A percentile compares a stretch with the other conserved stretches of the same genome.
These are phyloP conservation scores for Papiliotrema flavescens DNA, from an alignment of 1,284 basidiomycete species.

Conservation along the genomic window DNA sequence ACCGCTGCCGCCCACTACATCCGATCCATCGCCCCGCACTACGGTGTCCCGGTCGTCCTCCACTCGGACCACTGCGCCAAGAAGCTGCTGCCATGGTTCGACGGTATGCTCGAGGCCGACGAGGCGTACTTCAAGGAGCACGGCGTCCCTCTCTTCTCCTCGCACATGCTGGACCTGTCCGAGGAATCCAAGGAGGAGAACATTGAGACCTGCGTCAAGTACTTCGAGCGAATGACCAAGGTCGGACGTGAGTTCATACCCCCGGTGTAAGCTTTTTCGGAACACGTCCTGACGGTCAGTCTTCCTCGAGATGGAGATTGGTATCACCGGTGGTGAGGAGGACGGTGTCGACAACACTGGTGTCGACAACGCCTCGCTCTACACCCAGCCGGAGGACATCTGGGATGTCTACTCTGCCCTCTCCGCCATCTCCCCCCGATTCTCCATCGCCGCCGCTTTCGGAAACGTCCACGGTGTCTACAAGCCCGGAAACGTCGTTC, in stretches of 20 bases:
- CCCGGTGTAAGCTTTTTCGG: not conserved
- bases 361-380: conserved; percentile 89
- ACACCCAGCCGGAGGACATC: conserved; percentile 97
- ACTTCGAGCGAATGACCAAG: conserved; percentile 93
- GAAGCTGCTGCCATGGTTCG: conserved; percentile 99
- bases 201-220: conserved; percentile 88
- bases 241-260: conserved; percentile 56
- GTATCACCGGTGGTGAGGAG: conserved; percentile 99
- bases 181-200: conserved; percentile 98
- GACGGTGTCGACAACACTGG: conserved; percentile 96
- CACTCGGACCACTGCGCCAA: conserved; percentile 99
- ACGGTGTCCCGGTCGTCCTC: conserved; percentile 92
- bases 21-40: conserved; percentile 79
- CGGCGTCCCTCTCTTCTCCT: conserved; percentile 91
- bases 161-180: conserved; percentile 99
- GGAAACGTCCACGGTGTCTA: conserved; percentile 96
- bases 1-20: conserved; percentile 90
- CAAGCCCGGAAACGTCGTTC: conserved; percentile 88
- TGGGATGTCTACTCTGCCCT: conserved; percentile 87
- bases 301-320: conserved; percentile 99
- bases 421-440: conserved; percentile 82
- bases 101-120: conserved; percentile 95
- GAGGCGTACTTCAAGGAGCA: conserved; percentile 89
- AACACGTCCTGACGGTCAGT: conserved; percentile 39
- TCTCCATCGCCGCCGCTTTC: conserved; percentile 88